Conservation (phyloP, 208 protist genomes). For the Trypanosomatidae sp. region DNA sequence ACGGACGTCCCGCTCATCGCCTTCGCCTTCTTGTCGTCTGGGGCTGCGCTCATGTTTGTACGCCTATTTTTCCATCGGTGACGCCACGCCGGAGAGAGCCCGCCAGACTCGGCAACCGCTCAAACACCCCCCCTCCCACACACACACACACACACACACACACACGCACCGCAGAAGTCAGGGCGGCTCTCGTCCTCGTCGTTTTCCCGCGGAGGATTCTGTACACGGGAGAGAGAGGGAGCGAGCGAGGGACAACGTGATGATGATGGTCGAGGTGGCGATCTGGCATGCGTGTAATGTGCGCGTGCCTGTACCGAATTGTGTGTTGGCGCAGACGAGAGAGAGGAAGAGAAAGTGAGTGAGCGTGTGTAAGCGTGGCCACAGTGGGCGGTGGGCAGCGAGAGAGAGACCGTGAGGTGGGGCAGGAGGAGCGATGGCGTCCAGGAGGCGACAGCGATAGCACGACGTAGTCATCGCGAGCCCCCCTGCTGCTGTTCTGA, state of each 20-base stretch:
- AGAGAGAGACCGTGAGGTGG: background rate
- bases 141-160: background rate
- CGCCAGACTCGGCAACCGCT: background rate
- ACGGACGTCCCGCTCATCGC: slow-evolving; percentile 28
- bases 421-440: background rate
- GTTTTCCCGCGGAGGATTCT: background rate
- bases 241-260: background rate
- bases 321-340: background rate
- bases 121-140: background rate
- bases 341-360: background rate
- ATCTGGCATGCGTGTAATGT: background rate
- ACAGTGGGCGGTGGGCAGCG: background rate
- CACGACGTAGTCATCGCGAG: background rate
- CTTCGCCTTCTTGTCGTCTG: background rate
- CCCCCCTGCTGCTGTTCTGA: background rate
- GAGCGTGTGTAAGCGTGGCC: background rate
- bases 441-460: background rate
- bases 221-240: background rate
- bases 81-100: background rate
- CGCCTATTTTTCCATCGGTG: background rate
- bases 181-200: background rate
- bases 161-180: background rate
- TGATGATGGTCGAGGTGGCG: background rate
- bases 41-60: background rate
- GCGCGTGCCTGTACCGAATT: background rate